phyloP scores from a whole-genome alignment of 1,139 yeast genomes.

The Suhomyces atakaporum region DNA sequence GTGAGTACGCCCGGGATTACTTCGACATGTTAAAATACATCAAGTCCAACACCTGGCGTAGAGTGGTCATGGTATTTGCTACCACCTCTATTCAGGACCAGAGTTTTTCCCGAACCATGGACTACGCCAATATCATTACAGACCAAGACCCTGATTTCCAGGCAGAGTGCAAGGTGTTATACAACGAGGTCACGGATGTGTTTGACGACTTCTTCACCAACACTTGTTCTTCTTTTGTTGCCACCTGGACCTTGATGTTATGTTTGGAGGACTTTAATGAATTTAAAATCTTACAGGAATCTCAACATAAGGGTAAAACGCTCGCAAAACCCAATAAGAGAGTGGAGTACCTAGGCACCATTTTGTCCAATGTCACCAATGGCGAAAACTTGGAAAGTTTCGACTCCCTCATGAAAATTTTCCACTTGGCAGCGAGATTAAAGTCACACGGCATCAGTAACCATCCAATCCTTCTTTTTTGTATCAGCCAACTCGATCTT shows the following conservation, averaged over 20 bases:
- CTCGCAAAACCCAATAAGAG: slow-evolving; percentile 36
- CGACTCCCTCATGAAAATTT: slow-evolving; percentile 45
- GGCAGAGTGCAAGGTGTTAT: slow-evolving; percentile 30
- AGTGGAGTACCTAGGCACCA: slow-evolving; percentile 31
- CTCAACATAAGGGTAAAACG: background rate
- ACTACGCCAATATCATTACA: slow-evolving; percentile 38
- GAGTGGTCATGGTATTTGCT: slow-evolving; percentile 52
- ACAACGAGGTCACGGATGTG: slow-evolving; percentile 33
- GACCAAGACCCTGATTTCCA: slow-evolving; percentile 31
- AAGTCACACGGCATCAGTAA: slow-evolving; percentile 21
- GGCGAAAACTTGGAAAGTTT: slow-evolving; percentile 44
- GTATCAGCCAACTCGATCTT: slow-evolving; percentile 40
- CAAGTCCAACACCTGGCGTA: slow-evolving; percentile 56
- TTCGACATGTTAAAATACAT: slow-evolving; percentile 42
- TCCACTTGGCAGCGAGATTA: slow-evolving; percentile 44
- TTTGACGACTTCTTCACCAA: slow-evolving; percentile 29
- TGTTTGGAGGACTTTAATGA: slow-evolving; percentile 43
- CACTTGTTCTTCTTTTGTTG: slow-evolving; percentile 31
- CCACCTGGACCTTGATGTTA: slow-evolving; percentile 37
- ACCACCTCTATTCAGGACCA: slow-evolving; percentile 55
- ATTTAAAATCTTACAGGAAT: slow-evolving; percentile 23
- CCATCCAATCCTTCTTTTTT: slow-evolving; percentile 49
- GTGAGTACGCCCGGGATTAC: slow-evolving; percentile 41
- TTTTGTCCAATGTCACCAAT: slow-evolving; percentile 37
- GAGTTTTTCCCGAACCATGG: slow-evolving; percentile 58